Evolutionary conservation across 2,329 filamentous ascomycete genomes (phyloP).

Genomic region (Hypocreales sp.): DNA sequence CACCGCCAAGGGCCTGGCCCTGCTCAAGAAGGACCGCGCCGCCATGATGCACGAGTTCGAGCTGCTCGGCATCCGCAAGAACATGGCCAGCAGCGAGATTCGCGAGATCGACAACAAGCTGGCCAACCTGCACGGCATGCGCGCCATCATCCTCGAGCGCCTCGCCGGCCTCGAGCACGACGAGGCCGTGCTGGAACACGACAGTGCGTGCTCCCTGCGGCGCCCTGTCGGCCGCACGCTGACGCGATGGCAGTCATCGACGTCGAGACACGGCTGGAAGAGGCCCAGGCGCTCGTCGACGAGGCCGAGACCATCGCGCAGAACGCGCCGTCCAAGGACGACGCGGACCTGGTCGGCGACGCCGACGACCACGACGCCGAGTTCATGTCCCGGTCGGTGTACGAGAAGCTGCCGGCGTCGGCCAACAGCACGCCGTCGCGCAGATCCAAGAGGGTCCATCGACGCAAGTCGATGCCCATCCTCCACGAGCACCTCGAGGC

Average conservation of each 20-base stretch:
- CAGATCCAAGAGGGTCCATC: constrained; percentile 37
- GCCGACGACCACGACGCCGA: constrained; percentile 31
- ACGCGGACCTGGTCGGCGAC: constrained; percentile 36
- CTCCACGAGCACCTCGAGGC: constrained; percentile 90
- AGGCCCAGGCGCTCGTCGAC: constrained; percentile 41
- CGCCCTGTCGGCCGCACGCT: too few relatives aligned
- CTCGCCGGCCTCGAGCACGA: constrained; percentile 79
- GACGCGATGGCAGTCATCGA: constrained; percentile 50
- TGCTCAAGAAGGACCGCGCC: constrained; percentile 67
- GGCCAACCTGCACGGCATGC: constrained; percentile 81
- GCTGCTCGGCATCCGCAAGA: constrained; percentile 84
- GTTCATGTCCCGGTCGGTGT: constrained; percentile 98
- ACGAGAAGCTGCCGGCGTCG: constrained; percentile 67
- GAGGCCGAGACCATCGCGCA: constrained; percentile 41
- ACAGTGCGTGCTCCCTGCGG: constrained; percentile 42
- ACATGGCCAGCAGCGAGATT: constrained; percentile 95
- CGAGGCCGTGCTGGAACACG: constrained; percentile 78
- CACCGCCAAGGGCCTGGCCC: constrained; percentile 51
- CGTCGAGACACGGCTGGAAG: constrained; percentile 44
- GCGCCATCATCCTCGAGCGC: constrained; percentile 77
- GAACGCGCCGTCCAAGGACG: constrained; percentile 34
- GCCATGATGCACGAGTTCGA: constrained; percentile 73
- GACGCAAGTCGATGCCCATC: constrained; percentile 80
- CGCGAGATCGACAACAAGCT: constrained; percentile 96
- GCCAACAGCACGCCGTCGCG: constrained; percentile 29